Percentiles rank a stretch among this genome's conserved stretches.
phyloP scores from a whole-genome alignment of 2,329 filamentous ascomycete genomes.

The Nigrospora osmanthi region DNA sequence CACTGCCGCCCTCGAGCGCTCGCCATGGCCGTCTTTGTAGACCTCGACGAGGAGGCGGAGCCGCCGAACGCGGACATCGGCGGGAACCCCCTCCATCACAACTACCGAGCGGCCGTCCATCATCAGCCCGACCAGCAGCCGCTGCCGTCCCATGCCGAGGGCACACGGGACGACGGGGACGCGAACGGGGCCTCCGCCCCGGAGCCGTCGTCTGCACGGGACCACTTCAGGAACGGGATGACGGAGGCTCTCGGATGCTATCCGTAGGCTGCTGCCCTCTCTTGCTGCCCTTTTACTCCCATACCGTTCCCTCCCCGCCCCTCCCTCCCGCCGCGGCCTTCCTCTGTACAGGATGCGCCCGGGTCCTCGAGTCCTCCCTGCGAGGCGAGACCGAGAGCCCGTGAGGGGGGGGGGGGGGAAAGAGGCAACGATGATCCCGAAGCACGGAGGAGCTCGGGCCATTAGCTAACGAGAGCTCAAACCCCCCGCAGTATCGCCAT shows the following conservation, averaged over 20 bases:
- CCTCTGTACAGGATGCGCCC: no score
- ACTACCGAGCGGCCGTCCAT: constrained; percentile 3
- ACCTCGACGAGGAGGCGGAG: constrained; percentile 22
- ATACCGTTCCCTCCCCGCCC: background rate
- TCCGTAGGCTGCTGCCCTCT: constrained; percentile 46
- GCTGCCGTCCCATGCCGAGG: background rate
- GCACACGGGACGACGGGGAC: no score
- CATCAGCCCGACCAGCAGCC: background rate
- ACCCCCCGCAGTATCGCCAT: constrained; percentile 64
- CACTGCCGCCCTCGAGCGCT: no score
- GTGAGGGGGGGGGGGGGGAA: no score
- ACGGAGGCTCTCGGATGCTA: constrained; percentile 59
- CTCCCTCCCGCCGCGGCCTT: no score
- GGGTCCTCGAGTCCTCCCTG: no score
- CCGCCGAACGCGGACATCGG: constrained; percentile 10
- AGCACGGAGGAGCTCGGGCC: no score
- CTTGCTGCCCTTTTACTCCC: constrained; percentile 10
- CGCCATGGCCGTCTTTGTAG: constrained; percentile 24
- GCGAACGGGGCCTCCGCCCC: no score
- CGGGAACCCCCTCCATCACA: constrained; percentile 1
- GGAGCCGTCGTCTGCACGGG: constrained; percentile 18
- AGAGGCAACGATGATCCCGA: no score
- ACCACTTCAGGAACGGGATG: constrained; percentile 51
- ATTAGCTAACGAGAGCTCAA: no score
- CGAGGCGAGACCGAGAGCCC: no score